These are phyloP conservation scores for Ceratocystis smalleyi DNA, from an alignment of 2,329 filamentous ascomycete genomes.

Conservation along the genomic window DNA sequence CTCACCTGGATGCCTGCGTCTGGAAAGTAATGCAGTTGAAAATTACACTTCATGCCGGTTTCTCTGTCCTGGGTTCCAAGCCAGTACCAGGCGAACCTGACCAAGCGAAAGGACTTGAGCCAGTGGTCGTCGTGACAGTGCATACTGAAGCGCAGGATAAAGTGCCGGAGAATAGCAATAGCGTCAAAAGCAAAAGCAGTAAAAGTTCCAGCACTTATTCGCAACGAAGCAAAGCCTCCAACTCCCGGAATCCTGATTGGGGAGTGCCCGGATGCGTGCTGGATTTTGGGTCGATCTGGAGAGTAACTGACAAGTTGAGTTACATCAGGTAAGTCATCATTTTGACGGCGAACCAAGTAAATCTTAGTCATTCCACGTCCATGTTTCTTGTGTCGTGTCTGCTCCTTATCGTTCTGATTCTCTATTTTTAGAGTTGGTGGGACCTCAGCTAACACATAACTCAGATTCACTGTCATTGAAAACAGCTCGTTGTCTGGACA, in stretches of 20 bases:
- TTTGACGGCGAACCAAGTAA: not conserved
- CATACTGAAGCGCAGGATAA: slow-evolving; percentile 52
- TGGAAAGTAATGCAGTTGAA: slow-evolving; percentile 47
- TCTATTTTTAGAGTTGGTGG: not conserved
- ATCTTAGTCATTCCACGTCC: not conserved
- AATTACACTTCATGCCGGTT: slow-evolving; percentile 61
- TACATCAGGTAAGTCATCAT: slow-evolving; percentile 46
- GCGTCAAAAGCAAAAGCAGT: slow-evolving; percentile 21
- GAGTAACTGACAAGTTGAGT: slow-evolving; percentile 52
- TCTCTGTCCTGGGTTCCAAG: slow-evolving; percentile 39
- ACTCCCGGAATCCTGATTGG: slow-evolving; percentile 50
- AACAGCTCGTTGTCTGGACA: slow-evolving; percentile 30
- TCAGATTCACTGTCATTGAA: slow-evolving; percentile 37
- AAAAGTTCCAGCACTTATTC: slow-evolving; percentile 44
- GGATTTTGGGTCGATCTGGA: slow-evolving; percentile 40
- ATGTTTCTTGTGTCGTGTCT: not conserved
- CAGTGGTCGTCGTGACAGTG: slow-evolving; percentile 63
- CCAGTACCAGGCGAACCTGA: slow-evolving; percentile 17
- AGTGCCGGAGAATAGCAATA: slow-evolving; percentile 19
- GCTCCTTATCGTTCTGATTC: too few relatives aligned
- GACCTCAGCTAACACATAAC: slow-evolving; percentile 5
- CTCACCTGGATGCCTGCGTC: slow-evolving; percentile 32
- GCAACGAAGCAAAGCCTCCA: slow-evolving; percentile 38
- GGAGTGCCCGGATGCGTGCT: slow-evolving; percentile 36
- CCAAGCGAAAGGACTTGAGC: slow-evolving; percentile 26